Evolutionary conservation across 148 eudicot species (phyloP).

Genomic region (Diospyros lotus): DNA sequence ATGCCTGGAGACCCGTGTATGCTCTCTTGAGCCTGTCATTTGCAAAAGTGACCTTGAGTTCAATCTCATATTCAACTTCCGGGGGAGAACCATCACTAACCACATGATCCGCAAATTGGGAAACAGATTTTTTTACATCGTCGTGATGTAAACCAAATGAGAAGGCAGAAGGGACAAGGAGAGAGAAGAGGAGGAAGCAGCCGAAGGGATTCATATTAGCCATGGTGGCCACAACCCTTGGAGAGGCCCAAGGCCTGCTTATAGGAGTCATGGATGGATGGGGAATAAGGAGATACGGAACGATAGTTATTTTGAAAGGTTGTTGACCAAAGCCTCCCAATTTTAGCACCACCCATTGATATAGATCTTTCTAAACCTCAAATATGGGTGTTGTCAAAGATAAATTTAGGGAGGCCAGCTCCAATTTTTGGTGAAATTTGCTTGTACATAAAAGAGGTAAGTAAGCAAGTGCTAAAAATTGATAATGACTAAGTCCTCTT

Average conservation of each 20-base stretch:
- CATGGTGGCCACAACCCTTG: constrained; percentile 5
- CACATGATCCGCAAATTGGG: constrained; percentile 13
- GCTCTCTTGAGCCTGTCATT: constrained; percentile 60
- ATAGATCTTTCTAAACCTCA: not conserved
- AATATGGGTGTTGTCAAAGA: not conserved
- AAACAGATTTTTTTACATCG: constrained; percentile 12
- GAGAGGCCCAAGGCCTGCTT: constrained; percentile 11
- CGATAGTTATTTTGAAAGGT: not conserved
- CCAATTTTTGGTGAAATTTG: too few relatives aligned
- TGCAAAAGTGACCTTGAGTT: constrained; percentile 25
- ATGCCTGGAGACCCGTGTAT: constrained; percentile 60
- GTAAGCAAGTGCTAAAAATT: too few relatives aligned
- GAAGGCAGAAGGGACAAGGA: constrained; percentile 14
- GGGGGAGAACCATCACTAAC: not conserved
- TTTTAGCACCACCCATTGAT: not conserved
- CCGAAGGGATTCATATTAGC: constrained; percentile 19
- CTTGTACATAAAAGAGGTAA: too few relatives aligned
- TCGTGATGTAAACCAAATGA: constrained; percentile 8
- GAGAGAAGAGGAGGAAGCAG: constrained; percentile 28
- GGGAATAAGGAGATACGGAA: not conserved
- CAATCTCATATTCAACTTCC: not conserved
- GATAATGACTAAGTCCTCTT: too few relatives aligned
- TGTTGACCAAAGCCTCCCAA: not conserved
- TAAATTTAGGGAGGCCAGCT: not conserved
- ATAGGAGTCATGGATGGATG: not conserved